phyloP scores from a whole-genome alignment of 129 eudicot genomes.

The Artemisia argyi region DNA sequence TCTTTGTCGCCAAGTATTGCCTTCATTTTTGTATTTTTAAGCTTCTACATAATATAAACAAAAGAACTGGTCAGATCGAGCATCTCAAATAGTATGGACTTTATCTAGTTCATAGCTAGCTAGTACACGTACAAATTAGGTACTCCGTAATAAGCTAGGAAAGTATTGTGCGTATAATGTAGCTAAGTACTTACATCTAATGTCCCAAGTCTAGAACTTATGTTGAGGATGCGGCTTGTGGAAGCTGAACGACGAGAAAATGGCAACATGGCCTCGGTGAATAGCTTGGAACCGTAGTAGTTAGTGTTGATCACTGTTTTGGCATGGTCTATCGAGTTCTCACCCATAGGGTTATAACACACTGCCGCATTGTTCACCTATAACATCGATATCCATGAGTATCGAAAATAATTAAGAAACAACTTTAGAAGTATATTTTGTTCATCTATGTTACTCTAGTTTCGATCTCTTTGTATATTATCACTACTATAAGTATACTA shows the following conservation, averaged over 20 bases:
- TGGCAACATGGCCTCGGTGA: constrained; percentile 75
- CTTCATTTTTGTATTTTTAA: constrained; percentile 43
- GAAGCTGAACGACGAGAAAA: constrained; percentile 41
- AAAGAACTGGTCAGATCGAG: background rate
- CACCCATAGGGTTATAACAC: constrained; percentile 55
- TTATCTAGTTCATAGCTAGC: too few species aligned
- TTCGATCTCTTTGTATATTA: too few species aligned
- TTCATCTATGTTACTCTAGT: too few species aligned
- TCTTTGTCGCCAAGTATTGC: constrained; percentile 51
- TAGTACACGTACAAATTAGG: too few species aligned
- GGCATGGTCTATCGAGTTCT: constrained; percentile 66
- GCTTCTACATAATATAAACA: constrained; percentile 47
- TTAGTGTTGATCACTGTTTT: constrained; percentile 66
- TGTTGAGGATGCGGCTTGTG: constrained; percentile 63
- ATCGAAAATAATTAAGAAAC: too few species aligned
- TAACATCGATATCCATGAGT: background rate
- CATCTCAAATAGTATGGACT: too few species aligned
- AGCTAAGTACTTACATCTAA: constrained; percentile 43
- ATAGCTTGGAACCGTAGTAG: constrained; percentile 61
- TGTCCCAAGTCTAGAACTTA: constrained; percentile 87
- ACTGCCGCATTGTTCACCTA: constrained; percentile 93
- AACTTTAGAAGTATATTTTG: too few species aligned
- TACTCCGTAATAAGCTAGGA: too few species aligned
- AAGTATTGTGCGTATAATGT: background rate
- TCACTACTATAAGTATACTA: too few species aligned